Percentiles rank a stretch among this genome's conserved stretches.
Conservation (phyloP, 495 filamentous ascomycete species). For the Penicillium arizonense region DNA sequence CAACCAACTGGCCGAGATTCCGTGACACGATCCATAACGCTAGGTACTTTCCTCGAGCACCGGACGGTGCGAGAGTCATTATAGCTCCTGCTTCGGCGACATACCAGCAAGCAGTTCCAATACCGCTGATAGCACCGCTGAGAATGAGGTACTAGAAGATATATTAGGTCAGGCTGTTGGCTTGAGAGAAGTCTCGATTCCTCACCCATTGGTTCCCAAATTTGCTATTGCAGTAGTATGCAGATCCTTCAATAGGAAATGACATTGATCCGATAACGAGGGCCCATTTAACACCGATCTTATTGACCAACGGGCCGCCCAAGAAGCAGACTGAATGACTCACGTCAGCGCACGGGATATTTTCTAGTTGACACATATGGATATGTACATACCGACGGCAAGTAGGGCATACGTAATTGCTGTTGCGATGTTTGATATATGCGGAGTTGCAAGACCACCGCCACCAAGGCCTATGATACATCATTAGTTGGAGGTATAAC, state of each 20-base stretch:
- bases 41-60: constrained; percentile 31
- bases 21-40: constrained; percentile 33
- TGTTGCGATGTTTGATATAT: constrained; percentile 26
- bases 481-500: constrained; percentile 6
- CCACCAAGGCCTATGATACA: constrained; percentile 24
- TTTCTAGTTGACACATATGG: not conserved
- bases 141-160: constrained; percentile 26
- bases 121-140: constrained; percentile 29
- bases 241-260: constrained; percentile 31
- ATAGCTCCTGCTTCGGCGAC: constrained; percentile 31
- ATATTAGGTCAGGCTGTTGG: not conserved
- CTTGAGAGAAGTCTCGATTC: not conserved
- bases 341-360: not conserved
- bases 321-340: constrained; percentile 18
- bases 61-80: constrained; percentile 30
- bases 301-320: constrained; percentile 31
- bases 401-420: constrained; percentile 28
- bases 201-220: constrained; percentile 30
- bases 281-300: constrained; percentile 34
- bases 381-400: constrained; percentile 20
- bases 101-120: constrained; percentile 33
- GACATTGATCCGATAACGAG: constrained; percentile 27
- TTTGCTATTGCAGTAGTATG: constrained; percentile 35
- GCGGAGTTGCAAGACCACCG: constrained; percentile 29
- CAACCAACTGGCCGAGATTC: constrained; percentile 29